A percentile compares a stretch with the other conserved stretches of the same genome.
Evolutionary conservation across 2,329 filamentous ascomycete genomes (phyloP).

Genomic region (Claviceps arundinis): DNA sequence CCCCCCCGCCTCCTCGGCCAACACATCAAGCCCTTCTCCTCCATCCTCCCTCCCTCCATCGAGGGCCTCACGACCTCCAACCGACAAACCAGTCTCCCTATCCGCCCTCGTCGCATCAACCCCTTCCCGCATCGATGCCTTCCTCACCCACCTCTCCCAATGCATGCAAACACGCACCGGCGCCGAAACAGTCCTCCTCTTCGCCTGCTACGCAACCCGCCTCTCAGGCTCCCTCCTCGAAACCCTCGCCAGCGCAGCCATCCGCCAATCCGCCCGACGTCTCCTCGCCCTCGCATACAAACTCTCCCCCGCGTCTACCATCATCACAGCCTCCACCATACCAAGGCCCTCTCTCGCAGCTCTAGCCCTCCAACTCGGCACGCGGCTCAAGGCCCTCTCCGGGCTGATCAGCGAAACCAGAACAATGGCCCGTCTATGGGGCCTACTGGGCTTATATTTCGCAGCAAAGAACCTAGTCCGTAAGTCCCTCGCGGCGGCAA

Average conservation of each 20-base stretch:
- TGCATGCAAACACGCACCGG: constrained; percentile 55
- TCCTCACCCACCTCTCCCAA: constrained; percentile 43
- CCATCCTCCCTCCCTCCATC: constrained; percentile 7
- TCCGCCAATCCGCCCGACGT: constrained; percentile 37
- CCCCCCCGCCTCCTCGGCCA: background rate
- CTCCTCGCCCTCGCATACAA: constrained; percentile 39
- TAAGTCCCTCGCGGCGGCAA: constrained; percentile 12
- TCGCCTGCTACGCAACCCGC: constrained; percentile 54
- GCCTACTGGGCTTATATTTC: constrained; percentile 58
- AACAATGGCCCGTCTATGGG: constrained; percentile 66
- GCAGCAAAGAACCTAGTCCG: constrained; percentile 43
- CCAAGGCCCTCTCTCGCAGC: constrained; percentile 26
- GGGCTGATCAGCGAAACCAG: constrained; percentile 56
- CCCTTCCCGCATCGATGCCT: constrained; percentile 29
- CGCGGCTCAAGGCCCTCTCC: constrained; percentile 46
- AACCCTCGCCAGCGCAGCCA: constrained; percentile 40
- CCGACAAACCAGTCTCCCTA: constrained; percentile 6
- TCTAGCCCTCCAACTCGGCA: constrained; percentile 34
- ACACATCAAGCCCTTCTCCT: background rate
- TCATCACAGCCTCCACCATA: constrained; percentile 26
- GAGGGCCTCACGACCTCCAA: constrained; percentile 1
- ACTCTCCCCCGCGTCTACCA: constrained; percentile 35
- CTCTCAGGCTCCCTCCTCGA: constrained; percentile 38
- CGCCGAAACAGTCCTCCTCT: constrained; percentile 56
- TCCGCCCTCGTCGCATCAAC: constrained; percentile 7